phyloP scores from a whole-genome alignment of 352 stramenopile species.

The Thraustochytrium striatum region DNA sequence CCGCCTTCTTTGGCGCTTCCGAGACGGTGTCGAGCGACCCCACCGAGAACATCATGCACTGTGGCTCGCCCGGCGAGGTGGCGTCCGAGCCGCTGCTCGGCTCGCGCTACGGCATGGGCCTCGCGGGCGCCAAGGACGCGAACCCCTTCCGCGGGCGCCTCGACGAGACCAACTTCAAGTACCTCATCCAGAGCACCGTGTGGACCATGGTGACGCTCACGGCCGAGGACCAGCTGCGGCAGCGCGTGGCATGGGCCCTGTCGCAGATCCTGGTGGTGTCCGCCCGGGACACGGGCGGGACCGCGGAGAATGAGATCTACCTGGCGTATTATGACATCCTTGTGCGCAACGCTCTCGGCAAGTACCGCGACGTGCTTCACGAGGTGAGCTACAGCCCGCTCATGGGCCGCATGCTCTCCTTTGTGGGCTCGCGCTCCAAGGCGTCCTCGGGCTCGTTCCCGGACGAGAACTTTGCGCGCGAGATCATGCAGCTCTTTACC shows the following conservation, averaged over 20 bases:
- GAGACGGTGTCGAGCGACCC: no score
- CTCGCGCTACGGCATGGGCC: background rate
- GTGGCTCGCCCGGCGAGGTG: slow-evolving; percentile 48
- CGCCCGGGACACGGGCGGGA: background rate
- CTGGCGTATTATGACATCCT: slow-evolving; percentile 67
- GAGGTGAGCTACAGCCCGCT: slow-evolving; percentile 63
- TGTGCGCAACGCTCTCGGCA: slow-evolving; percentile 64
- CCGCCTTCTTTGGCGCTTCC: slow-evolving; percentile 44
- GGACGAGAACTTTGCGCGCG: slow-evolving; percentile 62
- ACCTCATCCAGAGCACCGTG: background rate
- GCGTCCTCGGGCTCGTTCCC: slow-evolving; percentile 55
- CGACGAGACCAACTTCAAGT: background rate
- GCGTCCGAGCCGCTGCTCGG: slow-evolving; percentile 27
- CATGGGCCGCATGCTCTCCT: slow-evolving; percentile 66
- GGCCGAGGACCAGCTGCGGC: slow-evolving; percentile 62
- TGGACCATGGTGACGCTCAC: slow-evolving; percentile 38
- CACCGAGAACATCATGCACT: no score
- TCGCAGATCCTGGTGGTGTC: slow-evolving; percentile 58
- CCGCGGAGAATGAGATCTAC: slow-evolving; percentile 59
- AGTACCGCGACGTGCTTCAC: slow-evolving; percentile 62
- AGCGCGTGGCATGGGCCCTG: slow-evolving; percentile 66
- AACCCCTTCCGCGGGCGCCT: background rate
- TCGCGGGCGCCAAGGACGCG: background rate
- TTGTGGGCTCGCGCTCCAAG: slow-evolving; percentile 56
- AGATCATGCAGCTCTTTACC: slow-evolving; percentile 65